These are phyloP conservation scores for Cephaloascus fragrans DNA, from an alignment of 805 yeast genomes.

Conservation along the genomic window DNA sequence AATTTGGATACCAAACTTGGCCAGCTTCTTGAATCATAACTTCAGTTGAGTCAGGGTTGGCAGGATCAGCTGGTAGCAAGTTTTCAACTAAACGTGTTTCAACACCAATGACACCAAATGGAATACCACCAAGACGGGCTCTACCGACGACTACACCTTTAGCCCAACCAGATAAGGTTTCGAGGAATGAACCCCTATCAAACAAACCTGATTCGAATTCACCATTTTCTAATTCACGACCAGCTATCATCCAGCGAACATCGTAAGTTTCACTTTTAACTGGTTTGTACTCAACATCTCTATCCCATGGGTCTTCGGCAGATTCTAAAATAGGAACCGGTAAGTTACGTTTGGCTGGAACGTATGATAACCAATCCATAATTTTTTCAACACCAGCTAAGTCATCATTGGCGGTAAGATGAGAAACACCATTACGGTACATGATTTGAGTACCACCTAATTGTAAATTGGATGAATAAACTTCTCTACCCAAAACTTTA, in stretches of 20 bases:
- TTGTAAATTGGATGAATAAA: constrained; percentile 92
- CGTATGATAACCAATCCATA: constrained; percentile 89
- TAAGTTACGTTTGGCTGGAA: constrained; percentile 82
- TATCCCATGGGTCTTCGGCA: constrained; percentile 78
- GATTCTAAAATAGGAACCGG: constrained; percentile 86
- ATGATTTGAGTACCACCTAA: constrained; percentile 98
- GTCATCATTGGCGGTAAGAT: constrained; percentile 93
- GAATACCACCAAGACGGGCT: constrained; percentile 98
- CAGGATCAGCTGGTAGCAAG: constrained; percentile 95
- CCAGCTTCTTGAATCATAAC: constrained; percentile 89
- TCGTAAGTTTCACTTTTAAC: constrained; percentile 66
- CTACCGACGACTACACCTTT: constrained; percentile 97
- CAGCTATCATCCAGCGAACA: constrained; percentile 91
- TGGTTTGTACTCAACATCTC: constrained; percentile 80
- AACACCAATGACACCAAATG: constrained; percentile 96
- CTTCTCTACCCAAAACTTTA: constrained; percentile 94
- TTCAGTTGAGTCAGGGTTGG: constrained; percentile 92
- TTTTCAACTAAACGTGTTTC: constrained; percentile 89
- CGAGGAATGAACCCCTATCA: constrained; percentile 89
- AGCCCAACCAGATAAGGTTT: constrained; percentile 97
- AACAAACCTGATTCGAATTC: constrained; percentile 80
- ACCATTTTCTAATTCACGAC: constrained; percentile 61
- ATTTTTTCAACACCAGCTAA: constrained; percentile 93
- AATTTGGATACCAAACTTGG: constrained; percentile 99
- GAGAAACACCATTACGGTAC: constrained; percentile 98